Evolutionary conservation across 106 monocot genomes (phyloP), one percentile per base, ranked within the genome.

Genomic region (Acorus gramineus): DNA sequence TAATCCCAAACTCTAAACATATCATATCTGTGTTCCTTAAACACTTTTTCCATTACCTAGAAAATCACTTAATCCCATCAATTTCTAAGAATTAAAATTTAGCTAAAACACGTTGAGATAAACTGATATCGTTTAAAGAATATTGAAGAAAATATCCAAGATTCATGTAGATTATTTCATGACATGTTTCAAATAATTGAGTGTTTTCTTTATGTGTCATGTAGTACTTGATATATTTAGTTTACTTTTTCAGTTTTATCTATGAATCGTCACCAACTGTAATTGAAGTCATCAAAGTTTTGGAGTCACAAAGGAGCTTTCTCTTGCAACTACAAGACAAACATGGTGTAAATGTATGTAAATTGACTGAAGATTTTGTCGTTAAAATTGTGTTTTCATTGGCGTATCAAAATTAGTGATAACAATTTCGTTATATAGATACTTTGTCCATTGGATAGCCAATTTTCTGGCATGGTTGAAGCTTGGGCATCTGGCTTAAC

Each of bases 381-480:
- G 53, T 66, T 52, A 28, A 28, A 28, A 28, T 28, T 28, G 28
- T 56, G 51, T 14, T 67, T 67, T 10, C 46, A 45, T 4, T 9
- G 28, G 28, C 28, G 28, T 28, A 28, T 28, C 28, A 54, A 65
- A 51, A 11, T 54, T 52, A 14, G 14, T 59, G 14, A 0, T 50
- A 28, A 3, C 44, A 5, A 28, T 53, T 64, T 44, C 42, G 43
- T 61, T 71, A 66, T 67, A 42, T 55, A 94, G 93, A 84, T 94
- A 76, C 66, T 81, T 12, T 94, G 93, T 73, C 81, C 72, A 52
- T 73, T 94, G 61, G 93, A 94, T 50, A 47, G 52, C 50, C 93
- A 94, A 66, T 94, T 94, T 74, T 83, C 81, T 65, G 93, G 93
- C 68, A 89, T 94, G 86, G 89, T 94, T 72, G 93, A 94, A 72